Evolutionary conservation across 164 flowering plant species (phyloP).

Genomic region (Pachysandra terminalis): DNA sequence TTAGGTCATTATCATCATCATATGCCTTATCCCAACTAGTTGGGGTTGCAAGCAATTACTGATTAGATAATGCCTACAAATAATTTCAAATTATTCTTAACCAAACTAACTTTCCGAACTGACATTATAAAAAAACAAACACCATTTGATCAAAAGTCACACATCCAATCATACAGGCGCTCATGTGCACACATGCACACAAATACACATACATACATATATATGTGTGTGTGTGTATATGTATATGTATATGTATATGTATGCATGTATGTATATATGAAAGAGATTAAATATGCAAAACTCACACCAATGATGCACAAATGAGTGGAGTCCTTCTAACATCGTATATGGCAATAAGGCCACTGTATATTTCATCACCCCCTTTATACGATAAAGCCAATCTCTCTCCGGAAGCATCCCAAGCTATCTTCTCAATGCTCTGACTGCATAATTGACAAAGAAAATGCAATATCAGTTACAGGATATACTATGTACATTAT

Average conservation of each 20-base stretch:
- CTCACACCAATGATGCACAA: slow-evolving; percentile 78
- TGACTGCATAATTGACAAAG: slow-evolving; percentile 37
- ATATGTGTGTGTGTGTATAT: not conserved
- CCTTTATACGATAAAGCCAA: slow-evolving; percentile 80
- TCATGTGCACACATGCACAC: too few relatives aligned
- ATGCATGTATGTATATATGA: too few relatives aligned
- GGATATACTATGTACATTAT: not conserved
- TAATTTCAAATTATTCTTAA: too few relatives aligned
- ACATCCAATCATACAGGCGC: too few relatives aligned
- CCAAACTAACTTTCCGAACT: too few relatives aligned
- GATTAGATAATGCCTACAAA: slow-evolving; percentile 9
- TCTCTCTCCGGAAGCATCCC: slow-evolving; percentile 98
- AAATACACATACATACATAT: too few relatives aligned
- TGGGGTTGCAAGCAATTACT: not conserved
- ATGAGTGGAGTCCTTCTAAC: slow-evolving; percentile 71
- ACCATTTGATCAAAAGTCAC: too few relatives aligned
- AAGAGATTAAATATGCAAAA: slow-evolving; percentile 13
- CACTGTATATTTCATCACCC: slow-evolving; percentile 68
- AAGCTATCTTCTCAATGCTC: slow-evolving; percentile 86
- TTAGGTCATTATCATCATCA: too few relatives aligned
- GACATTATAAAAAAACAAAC: not conserved
- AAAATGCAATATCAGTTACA: not conserved
- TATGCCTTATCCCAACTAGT: too few relatives aligned
- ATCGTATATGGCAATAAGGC: slow-evolving; percentile 86
- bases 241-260: not conserved